A percentile compares a stretch with the other conserved stretches of the same genome.
phyloP scores from a whole-genome alignment of 352 stramenopile species.

The Phytophthora kernoviae region DNA sequence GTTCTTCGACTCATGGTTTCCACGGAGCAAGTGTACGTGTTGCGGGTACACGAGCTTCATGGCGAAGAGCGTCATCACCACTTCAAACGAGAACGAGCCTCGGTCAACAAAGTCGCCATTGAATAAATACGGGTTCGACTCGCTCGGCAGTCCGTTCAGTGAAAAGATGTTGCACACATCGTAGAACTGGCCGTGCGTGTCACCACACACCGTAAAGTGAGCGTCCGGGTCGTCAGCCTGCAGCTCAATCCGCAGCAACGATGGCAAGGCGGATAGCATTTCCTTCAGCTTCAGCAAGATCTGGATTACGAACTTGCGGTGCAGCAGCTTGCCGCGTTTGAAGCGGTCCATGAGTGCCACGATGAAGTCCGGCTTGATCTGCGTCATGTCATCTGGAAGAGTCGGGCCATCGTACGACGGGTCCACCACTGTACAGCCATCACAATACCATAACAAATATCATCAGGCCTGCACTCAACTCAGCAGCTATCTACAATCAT shows the following conservation, averaged over 20 bases:
- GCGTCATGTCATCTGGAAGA: slow-evolving; percentile 56
- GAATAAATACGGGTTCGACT: slow-evolving; percentile 98
- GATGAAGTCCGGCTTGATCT: slow-evolving; percentile 87
- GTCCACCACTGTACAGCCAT: slow-evolving; percentile 60
- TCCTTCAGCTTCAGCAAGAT: slow-evolving; percentile 94
- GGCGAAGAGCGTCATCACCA: slow-evolving; percentile 97
- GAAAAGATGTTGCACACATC: slow-evolving; percentile 99
- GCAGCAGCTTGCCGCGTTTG: slow-evolving; percentile 96
- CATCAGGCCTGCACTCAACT: slow-evolving; percentile 4
- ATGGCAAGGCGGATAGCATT: slow-evolving; percentile 90
- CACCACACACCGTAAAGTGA: slow-evolving; percentile 96
- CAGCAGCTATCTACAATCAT: background rate
- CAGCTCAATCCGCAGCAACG: slow-evolving; percentile 89
- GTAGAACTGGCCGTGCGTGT: slow-evolving; percentile 99
- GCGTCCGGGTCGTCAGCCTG: slow-evolving; percentile 50
- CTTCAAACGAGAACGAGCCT: slow-evolving; percentile 98
- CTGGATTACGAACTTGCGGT: slow-evolving; percentile 97
- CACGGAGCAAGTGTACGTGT: slow-evolving; percentile 94
- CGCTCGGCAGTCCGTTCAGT: slow-evolving; percentile 95
- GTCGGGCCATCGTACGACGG: slow-evolving; percentile 79
- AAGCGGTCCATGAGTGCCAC: slow-evolving; percentile 95
- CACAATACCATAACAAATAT: background rate
- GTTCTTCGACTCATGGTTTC: slow-evolving; percentile 99
- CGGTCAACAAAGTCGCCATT: slow-evolving; percentile 99
- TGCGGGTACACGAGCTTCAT: slow-evolving; percentile 96